These are phyloP conservation scores for Batkoa obscura DNA, from an alignment of 371 early-diverging fungal species.

Conservation along the genomic window DNA sequence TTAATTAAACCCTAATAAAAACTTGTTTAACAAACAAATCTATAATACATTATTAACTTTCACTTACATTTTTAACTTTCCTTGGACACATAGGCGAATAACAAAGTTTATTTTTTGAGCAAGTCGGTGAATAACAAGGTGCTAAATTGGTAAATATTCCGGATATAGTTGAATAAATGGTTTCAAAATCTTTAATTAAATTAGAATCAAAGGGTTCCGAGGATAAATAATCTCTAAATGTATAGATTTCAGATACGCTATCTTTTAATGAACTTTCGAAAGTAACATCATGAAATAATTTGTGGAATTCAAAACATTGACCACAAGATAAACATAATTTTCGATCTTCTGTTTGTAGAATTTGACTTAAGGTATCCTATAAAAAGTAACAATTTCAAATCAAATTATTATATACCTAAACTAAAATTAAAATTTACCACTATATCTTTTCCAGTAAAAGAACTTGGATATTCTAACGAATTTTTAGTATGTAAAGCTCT, in stretches of 20 bases:
- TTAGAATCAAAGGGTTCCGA: neutral
- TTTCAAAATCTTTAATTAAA: slow-evolving; percentile 9
- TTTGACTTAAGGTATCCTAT: slow-evolving; percentile 44
- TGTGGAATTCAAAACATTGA: slow-evolving; percentile 70
- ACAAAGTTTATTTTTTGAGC: slow-evolving; percentile 54
- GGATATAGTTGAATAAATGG: slow-evolving; percentile 12
- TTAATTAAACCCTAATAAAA: slow-evolving; percentile 1
- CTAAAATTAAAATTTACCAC: slow-evolving; percentile 31
- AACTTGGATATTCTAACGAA: slow-evolving; percentile 54
- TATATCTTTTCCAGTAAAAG: slow-evolving; percentile 65
- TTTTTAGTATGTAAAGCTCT: slow-evolving; percentile 42
- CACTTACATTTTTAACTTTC: slow-evolving; percentile 23
- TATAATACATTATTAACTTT: neutral
- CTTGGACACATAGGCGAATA: slow-evolving; percentile 71
- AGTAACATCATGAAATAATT: slow-evolving; percentile 74
- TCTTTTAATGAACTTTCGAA: slow-evolving; percentile 71
- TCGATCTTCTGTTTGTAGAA: slow-evolving; percentile 66
- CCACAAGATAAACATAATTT: slow-evolving; percentile 67
- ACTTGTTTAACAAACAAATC: neutral
- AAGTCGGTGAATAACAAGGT: slow-evolving; percentile 82
- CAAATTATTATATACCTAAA: neutral
- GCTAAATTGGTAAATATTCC: slow-evolving; percentile 76
- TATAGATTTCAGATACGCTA: slow-evolving; percentile 51
- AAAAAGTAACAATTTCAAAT: neutral
- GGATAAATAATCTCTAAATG: slow-evolving; percentile 21